Base-by-base conservation (phyloP, 148 eudicot genomes). In the Rhododendron simsii region DNA sequence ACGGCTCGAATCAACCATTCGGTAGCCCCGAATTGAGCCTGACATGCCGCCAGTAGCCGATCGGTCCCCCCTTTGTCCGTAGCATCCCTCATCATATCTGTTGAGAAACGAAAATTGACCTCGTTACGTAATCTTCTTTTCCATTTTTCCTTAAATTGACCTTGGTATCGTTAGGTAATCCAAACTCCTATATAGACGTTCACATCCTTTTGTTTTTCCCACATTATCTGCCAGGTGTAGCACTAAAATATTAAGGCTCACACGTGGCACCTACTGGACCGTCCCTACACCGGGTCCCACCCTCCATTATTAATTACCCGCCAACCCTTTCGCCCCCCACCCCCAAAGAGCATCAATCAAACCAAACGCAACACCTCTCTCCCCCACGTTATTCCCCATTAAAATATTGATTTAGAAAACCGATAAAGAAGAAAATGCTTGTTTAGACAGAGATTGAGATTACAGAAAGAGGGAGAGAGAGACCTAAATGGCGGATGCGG, bases 381-480 rank as follows among this genome's bases (percentile, higher is more conserved):
- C n/a, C 4, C 16, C n/a, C 50, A 45, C 78, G 26, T 59, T 67
- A 45, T 81, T 35, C 41, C 10, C 13, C 5, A 53, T 14, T 47
- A 18, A 59, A 20, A 80, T 50, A 28, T 14, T 71, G 7, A 30
- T 28, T 7, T 28, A n/a, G 4, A 33, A 26, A 14, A 71, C 14
- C 37, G 20, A 71, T 30, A 30, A 71, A 3, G 30, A 35, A 30
- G 76, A 30, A 10, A 63, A 33, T 33, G 16, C 21, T 21, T 20
- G 4, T 21, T 20, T 16, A 35, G 18, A 51, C 9, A 33, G 0
- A 23, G n/a, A 50, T 7, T 26, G 4, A 84, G 39, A 48, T 5
- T 20, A 4, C 2, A 87, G 55, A 61, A 2, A 78, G 57, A 15
- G 63, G 35, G 5, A 85, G 91, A 90, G 93, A 89, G 28, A 61